A percentile compares a stretch with the other conserved stretches of the same genome.
Evolutionary conservation across 176 grass and related monocot genomes (phyloP).

Genomic region (Thinopyrum elongatum): DNA sequence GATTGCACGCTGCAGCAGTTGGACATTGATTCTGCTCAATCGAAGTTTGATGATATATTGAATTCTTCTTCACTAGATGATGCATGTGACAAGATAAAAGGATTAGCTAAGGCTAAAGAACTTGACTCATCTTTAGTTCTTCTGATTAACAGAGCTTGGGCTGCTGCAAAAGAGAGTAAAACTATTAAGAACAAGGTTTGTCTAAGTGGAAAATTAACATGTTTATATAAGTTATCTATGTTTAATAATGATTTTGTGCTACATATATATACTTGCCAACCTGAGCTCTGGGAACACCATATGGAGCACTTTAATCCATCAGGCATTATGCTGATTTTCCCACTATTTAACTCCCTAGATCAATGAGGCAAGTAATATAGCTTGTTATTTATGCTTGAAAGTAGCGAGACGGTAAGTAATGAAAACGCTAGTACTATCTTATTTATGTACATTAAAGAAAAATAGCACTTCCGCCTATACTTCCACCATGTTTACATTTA

Average conservation of each 20-base stretch:
- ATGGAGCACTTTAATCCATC: background rate
- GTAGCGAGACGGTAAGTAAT: background rate
- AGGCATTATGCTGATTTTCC: background rate
- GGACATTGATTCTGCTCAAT: slow-evolving; percentile 67
- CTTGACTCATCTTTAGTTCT: slow-evolving; percentile 95
- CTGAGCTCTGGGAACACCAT: background rate
- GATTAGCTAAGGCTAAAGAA: slow-evolving; percentile 78
- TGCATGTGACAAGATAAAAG: slow-evolving; percentile 67
- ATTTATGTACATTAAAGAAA: background rate
- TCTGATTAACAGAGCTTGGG: slow-evolving; percentile 86
- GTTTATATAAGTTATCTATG: background rate
- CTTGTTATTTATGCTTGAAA: slow-evolving; percentile 1
- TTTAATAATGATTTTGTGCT: slow-evolving; percentile 2
- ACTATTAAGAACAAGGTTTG: slow-evolving; percentile 67
- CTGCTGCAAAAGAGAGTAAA: slow-evolving; percentile 77
- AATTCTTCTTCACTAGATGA: slow-evolving; percentile 87
- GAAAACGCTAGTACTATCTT: background rate
- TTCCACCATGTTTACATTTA: background rate
- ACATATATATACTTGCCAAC: background rate
- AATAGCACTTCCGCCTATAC: background rate
- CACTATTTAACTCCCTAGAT: background rate
- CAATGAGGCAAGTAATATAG: background rate
- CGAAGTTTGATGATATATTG: slow-evolving; percentile 86
- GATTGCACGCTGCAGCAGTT: slow-evolving; percentile 75
- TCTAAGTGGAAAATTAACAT: slow-evolving; percentile 11